Evolutionary conservation across 2,329 filamentous ascomycete genomes (phyloP).

Genomic region (Calonectria pseudoturangicola): DNA sequence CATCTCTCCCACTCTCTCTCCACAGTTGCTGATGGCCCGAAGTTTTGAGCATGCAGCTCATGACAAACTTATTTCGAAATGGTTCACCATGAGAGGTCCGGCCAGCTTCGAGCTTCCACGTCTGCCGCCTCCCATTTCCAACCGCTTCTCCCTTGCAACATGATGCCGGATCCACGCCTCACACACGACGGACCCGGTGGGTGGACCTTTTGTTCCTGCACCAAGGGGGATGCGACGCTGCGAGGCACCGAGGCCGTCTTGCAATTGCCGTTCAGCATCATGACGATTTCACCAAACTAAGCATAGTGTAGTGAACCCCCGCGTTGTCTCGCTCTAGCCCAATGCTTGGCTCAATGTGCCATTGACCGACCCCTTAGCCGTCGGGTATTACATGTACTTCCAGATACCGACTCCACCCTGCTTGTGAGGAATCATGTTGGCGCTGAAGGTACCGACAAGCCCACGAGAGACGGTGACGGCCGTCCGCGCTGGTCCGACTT

Average conservation of each 20-base stretch:
- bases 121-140: slow-evolving; percentile 44
- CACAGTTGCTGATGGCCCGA: slow-evolving; percentile 54
- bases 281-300: slow-evolving; percentile 50
- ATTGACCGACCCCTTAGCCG: slow-evolving; percentile 36
- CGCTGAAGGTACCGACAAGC: slow-evolving; percentile 50
- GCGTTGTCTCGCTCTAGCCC: slow-evolving; percentile 48
- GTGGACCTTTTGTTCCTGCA: slow-evolving; percentile 50
- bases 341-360: slow-evolving; percentile 31
- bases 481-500: slow-evolving; percentile 28
- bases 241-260: slow-evolving; percentile 34
- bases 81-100: slow-evolving; percentile 49
- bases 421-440: slow-evolving; percentile 50
- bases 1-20: slow-evolving; percentile 54
- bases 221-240: slow-evolving; percentile 9
- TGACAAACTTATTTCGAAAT: slow-evolving; percentile 56
- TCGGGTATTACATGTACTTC: slow-evolving; percentile 41
- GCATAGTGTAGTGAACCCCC: slow-evolving; percentile 51
- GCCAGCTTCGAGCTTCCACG: slow-evolving; percentile 39
- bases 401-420: slow-evolving; percentile 50
- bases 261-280: slow-evolving; percentile 42
- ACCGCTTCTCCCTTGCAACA: slow-evolving; percentile 16
- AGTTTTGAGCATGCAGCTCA: slow-evolving; percentile 49
- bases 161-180: slow-evolving; percentile 27
- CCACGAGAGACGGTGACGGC: slow-evolving; percentile 43
- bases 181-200: neutral